phyloP scores from a whole-genome alignment of 495 filamentous ascomycete species.

The Penicillium paxilli region DNA sequence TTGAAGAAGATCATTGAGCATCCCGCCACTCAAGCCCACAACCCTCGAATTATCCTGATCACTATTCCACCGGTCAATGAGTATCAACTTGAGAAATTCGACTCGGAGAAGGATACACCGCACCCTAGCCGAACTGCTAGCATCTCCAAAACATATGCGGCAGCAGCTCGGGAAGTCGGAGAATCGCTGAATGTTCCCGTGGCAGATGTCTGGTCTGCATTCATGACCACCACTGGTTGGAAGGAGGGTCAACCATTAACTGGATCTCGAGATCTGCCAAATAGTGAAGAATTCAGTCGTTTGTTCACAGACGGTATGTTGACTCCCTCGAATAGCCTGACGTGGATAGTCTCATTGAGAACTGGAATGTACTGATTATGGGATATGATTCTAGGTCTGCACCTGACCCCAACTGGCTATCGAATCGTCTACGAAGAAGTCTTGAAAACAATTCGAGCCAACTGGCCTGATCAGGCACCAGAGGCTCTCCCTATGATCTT shows the following conservation, averaged over 20 bases:
- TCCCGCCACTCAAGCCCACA: slow-evolving; percentile 64
- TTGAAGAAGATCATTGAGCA: slow-evolving; percentile 69
- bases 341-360: not conserved
- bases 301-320: slow-evolving; percentile 61
- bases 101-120: slow-evolving; percentile 16
- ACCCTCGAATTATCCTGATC: slow-evolving; percentile 70
- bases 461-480: slow-evolving; percentile 62
- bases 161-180: slow-evolving; percentile 66
- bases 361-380: slow-evolving; percentile 7
- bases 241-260: slow-evolving; percentile 52
- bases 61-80: slow-evolving; percentile 82
- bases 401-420: slow-evolving; percentile 64
- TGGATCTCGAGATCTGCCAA: slow-evolving; percentile 52
- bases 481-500: slow-evolving; percentile 51
- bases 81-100: slow-evolving; percentile 55
- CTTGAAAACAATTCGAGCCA: slow-evolving; percentile 49
- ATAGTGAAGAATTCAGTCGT: slow-evolving; percentile 46
- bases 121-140: slow-evolving; percentile 60
- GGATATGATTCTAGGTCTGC: slow-evolving; percentile 49
- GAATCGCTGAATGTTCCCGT: slow-evolving; percentile 62
- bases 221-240: slow-evolving; percentile 69
- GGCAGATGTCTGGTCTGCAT: slow-evolving; percentile 71
- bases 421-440: slow-evolving; percentile 57
- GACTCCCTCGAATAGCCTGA: not conserved
- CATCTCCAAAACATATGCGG: slow-evolving; percentile 68